Evolutionary conservation across 2,329 filamentous ascomycete genomes (phyloP).

Genomic region (Salinomyces thailandicus): DNA sequence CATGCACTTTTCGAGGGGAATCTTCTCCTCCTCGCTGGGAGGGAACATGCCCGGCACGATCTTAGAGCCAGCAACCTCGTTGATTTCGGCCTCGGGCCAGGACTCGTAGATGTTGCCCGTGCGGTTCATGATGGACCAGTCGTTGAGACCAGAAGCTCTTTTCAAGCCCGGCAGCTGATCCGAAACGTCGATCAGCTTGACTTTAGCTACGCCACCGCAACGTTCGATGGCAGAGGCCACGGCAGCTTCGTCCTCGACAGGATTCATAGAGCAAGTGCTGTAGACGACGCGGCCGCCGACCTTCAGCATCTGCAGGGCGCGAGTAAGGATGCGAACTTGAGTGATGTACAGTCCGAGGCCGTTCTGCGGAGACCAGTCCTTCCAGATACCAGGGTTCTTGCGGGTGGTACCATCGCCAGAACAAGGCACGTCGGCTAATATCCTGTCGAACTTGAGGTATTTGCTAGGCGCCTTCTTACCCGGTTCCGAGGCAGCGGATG

Average conservation of each 20-base stretch:
- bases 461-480: conserved; percentile 41
- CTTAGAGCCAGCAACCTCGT: conserved; percentile 52
- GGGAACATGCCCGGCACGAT: conserved; percentile 82
- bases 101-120: conserved; percentile 64
- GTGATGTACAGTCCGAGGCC: conserved; percentile 78
- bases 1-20: conserved; percentile 84
- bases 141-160: conserved; percentile 62
- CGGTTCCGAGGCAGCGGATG: conserved; percentile 39
- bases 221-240: conserved; percentile 78
- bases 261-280: conserved; percentile 98
- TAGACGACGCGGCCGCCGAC: conserved; percentile 90
- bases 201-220: conserved; percentile 72
- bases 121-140: conserved; percentile 90
- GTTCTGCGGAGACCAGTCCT: conserved; percentile 83
- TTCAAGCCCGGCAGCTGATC: conserved; percentile 66
- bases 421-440: conserved; percentile 92
- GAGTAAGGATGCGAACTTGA: conserved; percentile 80
- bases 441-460: conserved; percentile 94
- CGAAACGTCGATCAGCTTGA: conserved; percentile 76
- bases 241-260: conserved; percentile 91
- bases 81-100: conserved; percentile 57
- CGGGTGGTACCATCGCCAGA: conserved; percentile 87
- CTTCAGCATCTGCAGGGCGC: conserved; percentile 91
- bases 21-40: conserved; percentile 44
- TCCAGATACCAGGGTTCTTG: conserved; percentile 92